phyloP scores from a whole-genome alignment of 208 protist species.

The Trypanosoma vivax region DNA sequence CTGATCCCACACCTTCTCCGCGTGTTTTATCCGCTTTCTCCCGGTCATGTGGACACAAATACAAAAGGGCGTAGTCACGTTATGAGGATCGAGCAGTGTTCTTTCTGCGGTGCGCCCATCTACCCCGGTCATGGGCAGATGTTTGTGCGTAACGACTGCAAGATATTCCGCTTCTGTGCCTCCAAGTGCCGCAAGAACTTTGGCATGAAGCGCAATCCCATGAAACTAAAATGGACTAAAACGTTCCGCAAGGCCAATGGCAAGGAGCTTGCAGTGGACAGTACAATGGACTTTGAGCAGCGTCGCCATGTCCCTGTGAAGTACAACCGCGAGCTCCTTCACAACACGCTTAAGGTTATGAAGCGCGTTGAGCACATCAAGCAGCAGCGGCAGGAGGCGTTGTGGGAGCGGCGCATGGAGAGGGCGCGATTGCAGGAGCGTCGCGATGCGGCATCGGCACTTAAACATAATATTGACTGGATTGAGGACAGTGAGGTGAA shows the following conservation, averaged over 20 bases:
- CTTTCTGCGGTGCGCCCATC: constrained; percentile 94
- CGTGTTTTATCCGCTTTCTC: background rate
- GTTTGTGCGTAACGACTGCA: constrained; percentile 99
- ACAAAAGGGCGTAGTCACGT: constrained; percentile 21
- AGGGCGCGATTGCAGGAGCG: constrained; percentile 62
- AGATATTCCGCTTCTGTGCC: constrained; percentile 95
- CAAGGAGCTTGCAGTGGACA: constrained; percentile 98
- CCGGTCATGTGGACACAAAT: background rate
- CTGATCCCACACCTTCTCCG: too few relatives aligned
- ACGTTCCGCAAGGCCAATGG: constrained; percentile 96
- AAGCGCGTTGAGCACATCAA: constrained; percentile 96
- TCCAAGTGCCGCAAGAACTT: constrained; percentile 99
- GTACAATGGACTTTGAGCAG: constrained; percentile 99
- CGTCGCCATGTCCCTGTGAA: constrained; percentile 96
- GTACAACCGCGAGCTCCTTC: constrained; percentile 98
- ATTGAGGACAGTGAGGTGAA: constrained; percentile 83
- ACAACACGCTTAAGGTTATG: constrained; percentile 95
- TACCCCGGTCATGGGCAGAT: constrained; percentile 99
- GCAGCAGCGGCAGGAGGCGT: constrained; percentile 85
- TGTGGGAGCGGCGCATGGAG: constrained; percentile 92
- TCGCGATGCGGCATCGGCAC: constrained; percentile 71
- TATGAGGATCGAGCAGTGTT: constrained; percentile 97
- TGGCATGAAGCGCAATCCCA: constrained; percentile 99
- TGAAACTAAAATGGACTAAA: constrained; percentile 99
- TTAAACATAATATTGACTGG: constrained; percentile 93